phyloP scores from a whole-genome alignment of 1,139 yeast genomes.

The Hyphopichia wangnamkhiaoensis region DNA sequence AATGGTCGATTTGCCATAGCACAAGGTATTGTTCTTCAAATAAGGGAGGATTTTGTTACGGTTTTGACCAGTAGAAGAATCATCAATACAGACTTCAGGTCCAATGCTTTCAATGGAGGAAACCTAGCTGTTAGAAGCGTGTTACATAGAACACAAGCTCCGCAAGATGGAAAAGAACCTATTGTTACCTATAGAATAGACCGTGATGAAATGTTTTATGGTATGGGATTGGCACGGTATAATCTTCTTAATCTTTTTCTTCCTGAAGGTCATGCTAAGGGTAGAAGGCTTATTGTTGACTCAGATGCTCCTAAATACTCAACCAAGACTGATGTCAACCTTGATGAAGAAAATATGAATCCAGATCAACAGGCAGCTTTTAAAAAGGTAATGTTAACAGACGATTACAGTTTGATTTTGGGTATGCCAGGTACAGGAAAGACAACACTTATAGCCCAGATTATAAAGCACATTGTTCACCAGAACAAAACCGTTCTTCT shows the following conservation, averaged over 20 bases:
- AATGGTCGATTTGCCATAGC: conserved; percentile 75
- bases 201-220: conserved; percentile 74
- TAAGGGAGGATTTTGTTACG: conserved; percentile 37
- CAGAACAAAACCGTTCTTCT: conserved; percentile 69
- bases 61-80: conserved; percentile 56
- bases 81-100: conserved; percentile 41
- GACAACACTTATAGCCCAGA: conserved; percentile 83
- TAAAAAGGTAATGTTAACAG: conserved; percentile 58
- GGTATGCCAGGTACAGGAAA: conserved; percentile 99
- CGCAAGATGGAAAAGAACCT: conserved; percentile 6
- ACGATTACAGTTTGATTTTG: conserved; percentile 76
- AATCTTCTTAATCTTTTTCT: conserved; percentile 70
- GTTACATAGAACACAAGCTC: conserved; percentile 21
- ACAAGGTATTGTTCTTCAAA: conserved; percentile 53
- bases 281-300: conserved; percentile 67
- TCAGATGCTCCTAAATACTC: conserved; percentile 31
- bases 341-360: conserved; percentile 33
- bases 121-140: conserved; percentile 56
- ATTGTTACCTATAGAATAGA: conserved; percentile 62
- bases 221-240: conserved; percentile 74
- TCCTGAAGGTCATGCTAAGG: conserved; percentile 51
- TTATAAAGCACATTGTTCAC: conserved; percentile 61
- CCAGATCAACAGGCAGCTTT: conserved; percentile 72
- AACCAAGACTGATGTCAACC: background rate
- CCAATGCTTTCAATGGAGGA: conserved; percentile 39